These are phyloP conservation scores for Geoglossum cookeanum DNA, from an alignment of 2,329 filamentous ascomycete genomes.

Conservation along the genomic window DNA sequence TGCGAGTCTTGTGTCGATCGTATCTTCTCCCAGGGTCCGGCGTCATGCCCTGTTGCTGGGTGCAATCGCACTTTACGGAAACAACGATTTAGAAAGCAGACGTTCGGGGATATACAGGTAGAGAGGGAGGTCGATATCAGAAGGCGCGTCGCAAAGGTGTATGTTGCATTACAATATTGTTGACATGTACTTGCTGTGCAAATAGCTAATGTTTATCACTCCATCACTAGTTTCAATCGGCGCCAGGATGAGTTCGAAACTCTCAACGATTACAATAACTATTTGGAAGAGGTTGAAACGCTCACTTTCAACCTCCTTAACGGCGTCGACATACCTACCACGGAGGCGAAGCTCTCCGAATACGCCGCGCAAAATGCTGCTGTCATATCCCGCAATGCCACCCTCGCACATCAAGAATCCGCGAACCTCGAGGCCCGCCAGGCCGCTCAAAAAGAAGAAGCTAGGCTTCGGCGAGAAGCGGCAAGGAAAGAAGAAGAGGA, in stretches of 20 bases:
- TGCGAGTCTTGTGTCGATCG: conserved; percentile 90
- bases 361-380: conserved; percentile 36
- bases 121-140: conserved; percentile 91
- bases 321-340: conserved; percentile 46
- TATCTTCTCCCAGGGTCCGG: conserved; percentile 80
- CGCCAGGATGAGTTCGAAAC: conserved; percentile 80
- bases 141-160: conserved; percentile 47
- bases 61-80: conserved; percentile 77
- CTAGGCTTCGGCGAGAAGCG: conserved; percentile 40
- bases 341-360: conserved; percentile 36
- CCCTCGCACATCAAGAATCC: conserved; percentile 27
- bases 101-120: conserved; percentile 71
- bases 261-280: conserved; percentile 73
- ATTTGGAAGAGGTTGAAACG: conserved; percentile 80
- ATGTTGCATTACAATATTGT: conserved; percentile 11
- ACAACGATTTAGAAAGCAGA: conserved; percentile 67
- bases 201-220: neutral
- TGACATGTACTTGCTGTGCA: neutral
- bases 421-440: conserved; percentile 26
- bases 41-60: conserved; percentile 76
- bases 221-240: conserved; percentile 56
- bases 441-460: conserved; percentile 45
- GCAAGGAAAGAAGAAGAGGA: conserved; percentile 50
- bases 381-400: conserved; percentile 31
- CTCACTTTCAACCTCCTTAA: conserved; percentile 76